Evolutionary conservation across 2,329 filamentous ascomycete genomes (phyloP).

Genomic region (Penicillium nordicum): DNA sequence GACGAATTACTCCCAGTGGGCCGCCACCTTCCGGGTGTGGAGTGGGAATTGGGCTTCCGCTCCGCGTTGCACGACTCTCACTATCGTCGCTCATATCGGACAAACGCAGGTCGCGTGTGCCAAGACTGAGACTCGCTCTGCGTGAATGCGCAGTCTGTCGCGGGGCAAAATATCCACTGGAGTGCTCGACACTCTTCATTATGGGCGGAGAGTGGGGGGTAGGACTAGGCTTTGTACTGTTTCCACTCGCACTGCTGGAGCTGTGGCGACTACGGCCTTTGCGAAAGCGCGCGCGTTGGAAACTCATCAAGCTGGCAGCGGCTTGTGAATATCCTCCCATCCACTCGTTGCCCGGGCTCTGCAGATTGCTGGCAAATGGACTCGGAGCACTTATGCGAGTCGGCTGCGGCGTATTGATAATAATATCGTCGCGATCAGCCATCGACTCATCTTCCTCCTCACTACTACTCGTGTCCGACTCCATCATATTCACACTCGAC

Average conservation of each 20-base stretch:
- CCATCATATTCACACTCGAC: constrained; percentile 74
- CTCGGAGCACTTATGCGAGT: constrained; percentile 52
- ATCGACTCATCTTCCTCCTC: constrained; percentile 60
- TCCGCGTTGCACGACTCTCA: constrained; percentile 47
- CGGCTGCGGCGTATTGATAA: constrained; percentile 72
- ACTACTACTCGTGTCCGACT: constrained; percentile 72
- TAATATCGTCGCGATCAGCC: constrained; percentile 70
- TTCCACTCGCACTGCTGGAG: constrained; percentile 66
- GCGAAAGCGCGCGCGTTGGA: constrained; percentile 60
- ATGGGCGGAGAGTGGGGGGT: constrained; percentile 76
- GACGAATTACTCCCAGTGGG: constrained; percentile 72
- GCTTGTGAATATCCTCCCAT: constrained; percentile 63
- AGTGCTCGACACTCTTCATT: constrained; percentile 53
- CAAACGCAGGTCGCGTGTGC: constrained; percentile 83
- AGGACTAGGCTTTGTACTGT: constrained; percentile 64
- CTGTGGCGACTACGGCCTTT: constrained; percentile 61
- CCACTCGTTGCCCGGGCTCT: constrained; percentile 61
- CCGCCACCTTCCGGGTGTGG: constrained; percentile 47
- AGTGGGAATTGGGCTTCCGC: constrained; percentile 34
- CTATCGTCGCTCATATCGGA: constrained; percentile 75
- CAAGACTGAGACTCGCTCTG: constrained; percentile 84
- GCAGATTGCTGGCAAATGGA: constrained; percentile 46
- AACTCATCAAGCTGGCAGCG: constrained; percentile 74
- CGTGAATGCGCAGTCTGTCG: constrained; percentile 55
- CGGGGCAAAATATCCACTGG: constrained; percentile 53